Base-by-base conservation (phyloP, 345 rosid genomes). In the Eucalyptus erythrocorys region DNA sequence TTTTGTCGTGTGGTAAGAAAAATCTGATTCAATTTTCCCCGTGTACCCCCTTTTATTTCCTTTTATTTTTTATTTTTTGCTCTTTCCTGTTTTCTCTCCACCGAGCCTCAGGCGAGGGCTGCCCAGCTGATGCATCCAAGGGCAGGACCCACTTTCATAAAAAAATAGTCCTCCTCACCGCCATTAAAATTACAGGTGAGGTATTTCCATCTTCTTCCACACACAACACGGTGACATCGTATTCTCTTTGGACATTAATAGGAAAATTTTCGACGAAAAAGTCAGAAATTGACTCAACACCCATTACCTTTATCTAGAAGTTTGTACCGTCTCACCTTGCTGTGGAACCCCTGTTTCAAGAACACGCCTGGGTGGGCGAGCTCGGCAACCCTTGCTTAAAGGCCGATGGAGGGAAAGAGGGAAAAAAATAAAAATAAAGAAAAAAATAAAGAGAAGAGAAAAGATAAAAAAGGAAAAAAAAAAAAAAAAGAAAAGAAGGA, bases 281-380 rank as follows among this genome's bases (percentile, higher is more conserved):
- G 42, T 37, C 27, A 40, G 47, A 6, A 21, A 22, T 10, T 2
- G 6, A 40, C 47, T 40, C 47, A 21, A 40, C 45, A 10, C 27
- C 82, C 45, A 76, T 76, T 47, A 40, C 47, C 15, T 19, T 37
- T 37, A 71, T 37, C 82, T 10, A 95, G 86, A 47, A 95, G 94
- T 86, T 95, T 95, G 53, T 95, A 95, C 79, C 95, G 92, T 88
- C 95, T 94, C 40, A 91, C 98, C 93, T 92, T 95, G 79, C 92
- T 95, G 88, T 94, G 90, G 32, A 89, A 92, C 15, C 92, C 91
- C 43, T 13, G 27, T 32, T 48, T 90, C 30, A 24, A 55, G 15
- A 90, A 61, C 71, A 89, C 90, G 3, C 1, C 27, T 24, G 27
- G 59, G 61, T 55, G 61, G 61, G 6, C 12, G 0, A 4, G 61